phyloP scores from a whole-genome alignment of 2,329 filamentous ascomycete genomes.

The Lasiodiplodia theobromae region DNA sequence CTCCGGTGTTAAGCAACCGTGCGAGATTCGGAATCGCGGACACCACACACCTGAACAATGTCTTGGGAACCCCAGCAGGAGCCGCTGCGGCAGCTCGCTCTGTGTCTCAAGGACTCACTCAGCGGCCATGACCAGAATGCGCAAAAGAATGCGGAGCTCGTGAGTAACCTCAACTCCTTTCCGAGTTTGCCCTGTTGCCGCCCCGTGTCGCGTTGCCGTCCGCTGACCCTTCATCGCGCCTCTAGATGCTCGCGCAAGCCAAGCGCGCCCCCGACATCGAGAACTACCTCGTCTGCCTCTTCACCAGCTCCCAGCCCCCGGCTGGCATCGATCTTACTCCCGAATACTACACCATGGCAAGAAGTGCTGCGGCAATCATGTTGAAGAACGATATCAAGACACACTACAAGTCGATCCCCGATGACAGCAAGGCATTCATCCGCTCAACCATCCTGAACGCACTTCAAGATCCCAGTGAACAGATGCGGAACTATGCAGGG shows the following conservation, averaged over 20 bases:
- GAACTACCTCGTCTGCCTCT: constrained; percentile 94
- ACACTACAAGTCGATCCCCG: constrained; percentile 77
- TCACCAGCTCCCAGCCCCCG: constrained; percentile 73
- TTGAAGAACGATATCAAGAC: constrained; percentile 90
- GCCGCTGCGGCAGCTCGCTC: constrained; percentile 86
- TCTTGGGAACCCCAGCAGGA: constrained; percentile 91
- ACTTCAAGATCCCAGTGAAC: constrained; percentile 79
- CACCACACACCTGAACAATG: constrained; percentile 60
- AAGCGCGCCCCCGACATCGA: constrained; percentile 90
- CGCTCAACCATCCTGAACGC: constrained; percentile 79
- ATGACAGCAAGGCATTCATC: constrained; percentile 76
- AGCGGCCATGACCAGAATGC: constrained; percentile 80
- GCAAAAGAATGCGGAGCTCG: constrained; percentile 88
- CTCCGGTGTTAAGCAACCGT: constrained; percentile 23
- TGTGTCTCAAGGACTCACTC: constrained; percentile 89
- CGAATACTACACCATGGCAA: constrained; percentile 74
- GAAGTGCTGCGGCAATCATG: constrained; percentile 89
- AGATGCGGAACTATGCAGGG: constrained; percentile 88
- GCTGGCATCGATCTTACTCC: constrained; percentile 65
- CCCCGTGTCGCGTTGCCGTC: constrained; percentile 15
- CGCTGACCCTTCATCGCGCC: constrained; percentile 34
- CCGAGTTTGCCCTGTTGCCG: constrained; percentile 24
- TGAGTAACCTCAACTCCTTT: constrained; percentile 56
- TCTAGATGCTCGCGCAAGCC: constrained; percentile 89
- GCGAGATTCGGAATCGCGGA: constrained; percentile 26